These are phyloP conservation scores for Alternaria rosae DNA, from an alignment of 2,329 filamentous ascomycete species.

Conservation along the genomic window DNA sequence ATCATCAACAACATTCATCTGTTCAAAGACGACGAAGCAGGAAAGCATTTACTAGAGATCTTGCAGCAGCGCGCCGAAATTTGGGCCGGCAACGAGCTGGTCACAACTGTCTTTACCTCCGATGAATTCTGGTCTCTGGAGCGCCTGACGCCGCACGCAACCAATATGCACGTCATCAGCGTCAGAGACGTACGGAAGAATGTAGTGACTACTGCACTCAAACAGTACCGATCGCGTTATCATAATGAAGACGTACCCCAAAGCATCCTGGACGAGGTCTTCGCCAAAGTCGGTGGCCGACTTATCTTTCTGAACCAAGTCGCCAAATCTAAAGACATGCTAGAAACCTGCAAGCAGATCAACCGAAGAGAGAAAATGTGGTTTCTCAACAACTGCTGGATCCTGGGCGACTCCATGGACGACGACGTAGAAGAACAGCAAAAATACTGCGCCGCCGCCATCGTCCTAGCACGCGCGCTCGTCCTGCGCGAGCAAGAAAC, in stretches of 20 bases:
- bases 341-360: constrained; percentile 77
- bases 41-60: constrained; percentile 87
- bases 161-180: constrained; percentile 89
- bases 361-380: constrained; percentile 75
- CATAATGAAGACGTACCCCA: constrained; percentile 67
- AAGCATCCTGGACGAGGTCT: constrained; percentile 75
- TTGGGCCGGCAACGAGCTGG: constrained; percentile 89
- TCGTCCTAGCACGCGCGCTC: constrained; percentile 87
- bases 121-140: constrained; percentile 99
- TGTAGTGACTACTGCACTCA: constrained; percentile 76
- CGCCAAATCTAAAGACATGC: constrained; percentile 81
- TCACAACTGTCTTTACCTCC: constrained; percentile 91
- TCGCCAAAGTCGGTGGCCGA: constrained; percentile 86
- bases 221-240: constrained; percentile 78
- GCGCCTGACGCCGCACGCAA: constrained; percentile 86
- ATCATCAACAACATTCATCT: constrained; percentile 95
- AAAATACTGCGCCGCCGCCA: constrained; percentile 92
- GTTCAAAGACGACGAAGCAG: constrained; percentile 87
- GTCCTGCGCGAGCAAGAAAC: constrained; percentile 75
- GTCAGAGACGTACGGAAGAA: constrained; percentile 80
- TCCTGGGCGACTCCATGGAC: constrained; percentile 79
- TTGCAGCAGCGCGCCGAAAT: constrained; percentile 94
- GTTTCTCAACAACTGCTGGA: constrained; percentile 81
- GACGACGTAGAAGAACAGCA: constrained; percentile 98
- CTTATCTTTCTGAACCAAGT: constrained; percentile 87